Conservation (phyloP, 257 asterid genomes). For the Nicotiana paniculata region DNA sequence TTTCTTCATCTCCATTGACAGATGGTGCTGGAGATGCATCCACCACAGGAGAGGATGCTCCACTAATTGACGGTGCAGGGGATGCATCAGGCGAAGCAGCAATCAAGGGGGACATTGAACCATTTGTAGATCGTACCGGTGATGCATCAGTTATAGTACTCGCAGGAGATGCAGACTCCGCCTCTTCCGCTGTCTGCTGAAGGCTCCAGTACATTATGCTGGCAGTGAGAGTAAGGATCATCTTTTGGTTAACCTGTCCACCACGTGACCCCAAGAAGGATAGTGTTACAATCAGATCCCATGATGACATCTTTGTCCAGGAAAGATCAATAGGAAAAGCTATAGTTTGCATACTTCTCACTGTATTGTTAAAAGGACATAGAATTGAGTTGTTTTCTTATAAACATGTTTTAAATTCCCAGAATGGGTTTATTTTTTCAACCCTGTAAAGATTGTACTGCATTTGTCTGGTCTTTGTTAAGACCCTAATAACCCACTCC, state of each 20-base stretch:
- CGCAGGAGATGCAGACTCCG: constrained; percentile 52
- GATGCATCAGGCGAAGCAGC: constrained; percentile 31
- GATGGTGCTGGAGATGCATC: constrained; percentile 45
- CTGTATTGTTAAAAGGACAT: background rate
- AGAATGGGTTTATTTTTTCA: no score
- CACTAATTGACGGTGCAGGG: constrained; percentile 33
- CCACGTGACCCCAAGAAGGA: background rate
- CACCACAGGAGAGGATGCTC: constrained; percentile 21
- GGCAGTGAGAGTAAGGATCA: constrained; percentile 91
- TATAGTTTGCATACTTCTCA: background rate
- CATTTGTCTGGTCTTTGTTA: background rate
- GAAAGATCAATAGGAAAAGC: background rate
- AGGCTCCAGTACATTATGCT: constrained; percentile 97
- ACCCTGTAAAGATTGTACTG: background rate
- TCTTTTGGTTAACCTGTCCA: constrained; percentile 89
- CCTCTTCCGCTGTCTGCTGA: constrained; percentile 65
- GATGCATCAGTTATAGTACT: constrained; percentile 35
- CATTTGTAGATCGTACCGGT: constrained; percentile 32
- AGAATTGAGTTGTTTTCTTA: background rate
- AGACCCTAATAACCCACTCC: background rate
- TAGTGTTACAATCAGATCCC: background rate
- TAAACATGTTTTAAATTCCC: background rate
- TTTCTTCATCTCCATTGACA: constrained; percentile 47
- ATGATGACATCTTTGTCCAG: background rate
- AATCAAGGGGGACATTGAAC: constrained; percentile 33